Evolutionary conservation across 805 yeast species (phyloP).

Genomic region (Nakazawaea molendinolei): DNA sequence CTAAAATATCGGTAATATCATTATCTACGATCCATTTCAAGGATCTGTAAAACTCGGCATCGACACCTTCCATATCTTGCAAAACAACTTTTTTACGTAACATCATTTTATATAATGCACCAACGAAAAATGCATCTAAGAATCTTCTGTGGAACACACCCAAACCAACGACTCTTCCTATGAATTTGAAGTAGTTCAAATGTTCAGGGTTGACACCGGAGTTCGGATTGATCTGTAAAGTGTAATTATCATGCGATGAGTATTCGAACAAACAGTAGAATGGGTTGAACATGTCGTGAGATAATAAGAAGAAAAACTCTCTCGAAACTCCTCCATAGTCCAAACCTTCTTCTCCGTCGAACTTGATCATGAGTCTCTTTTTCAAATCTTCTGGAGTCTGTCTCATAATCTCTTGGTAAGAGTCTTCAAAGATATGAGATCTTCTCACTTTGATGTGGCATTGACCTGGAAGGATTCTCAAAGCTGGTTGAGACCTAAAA

Average conservation of each 20-base stretch:
- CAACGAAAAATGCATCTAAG: conserved; percentile 96
- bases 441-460: conserved; percentile 97
- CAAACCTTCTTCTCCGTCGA: conserved; percentile 98
- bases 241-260: conserved; percentile 96
- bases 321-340: conserved; percentile 99
- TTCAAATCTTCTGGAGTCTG: conserved; percentile 98
- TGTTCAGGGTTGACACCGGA: conserved; percentile 97
- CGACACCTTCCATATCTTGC: conserved; percentile 98
- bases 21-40: conserved; percentile 94
- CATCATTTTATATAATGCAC: conserved; percentile 97
- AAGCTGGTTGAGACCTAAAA: conserved; percentile 96
- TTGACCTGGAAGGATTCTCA: conserved; percentile 96
- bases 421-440: conserved; percentile 93
- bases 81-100: conserved; percentile 87
- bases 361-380: conserved; percentile 95
- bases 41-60: conserved; percentile 92
- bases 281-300: conserved; percentile 99
- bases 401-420: conserved; percentile 97
- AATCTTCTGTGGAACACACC: conserved; percentile 98
- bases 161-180: conserved; percentile 96
- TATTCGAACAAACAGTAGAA: conserved; percentile 95
- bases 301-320: conserved; percentile 91
- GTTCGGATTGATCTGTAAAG: conserved; percentile 95
- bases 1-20: conserved; percentile 83
- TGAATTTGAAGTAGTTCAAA: conserved; percentile 93